Evolutionary conservation across 1,139 yeast genomes (phyloP).

Genomic region (Yamadazyma siamensis): DNA sequence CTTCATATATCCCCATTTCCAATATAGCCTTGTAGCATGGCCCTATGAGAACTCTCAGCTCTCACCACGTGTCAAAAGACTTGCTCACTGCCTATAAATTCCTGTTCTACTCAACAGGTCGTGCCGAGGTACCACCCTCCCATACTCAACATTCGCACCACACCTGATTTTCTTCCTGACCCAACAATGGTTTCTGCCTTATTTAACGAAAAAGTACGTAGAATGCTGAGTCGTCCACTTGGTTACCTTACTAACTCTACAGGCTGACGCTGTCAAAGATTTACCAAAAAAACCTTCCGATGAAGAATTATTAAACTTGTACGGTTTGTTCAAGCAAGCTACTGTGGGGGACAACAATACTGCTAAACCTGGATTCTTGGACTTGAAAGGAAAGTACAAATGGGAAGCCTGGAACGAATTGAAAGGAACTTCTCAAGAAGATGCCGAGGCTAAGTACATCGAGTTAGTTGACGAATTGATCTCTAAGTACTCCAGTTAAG

Average conservation of each 20-base stretch:
- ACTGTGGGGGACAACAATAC: slow-evolving; percentile 93
- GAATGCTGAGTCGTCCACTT: not conserved
- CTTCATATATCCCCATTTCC: no score
- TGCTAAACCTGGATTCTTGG: slow-evolving; percentile 80
- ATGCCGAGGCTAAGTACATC: slow-evolving; percentile 86
- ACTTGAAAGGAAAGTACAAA: slow-evolving; percentile 92
- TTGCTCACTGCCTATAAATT: no score
- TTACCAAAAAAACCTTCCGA: slow-evolving; percentile 77
- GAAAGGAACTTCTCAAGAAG: slow-evolving; percentile 83
- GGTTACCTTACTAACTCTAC: slow-evolving; percentile 5
- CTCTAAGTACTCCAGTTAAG: slow-evolving; percentile 37
- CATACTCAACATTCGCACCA: no score
- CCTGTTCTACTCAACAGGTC: no score
- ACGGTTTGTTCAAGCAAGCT: slow-evolving; percentile 95
- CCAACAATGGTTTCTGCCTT: slow-evolving; percentile 49
- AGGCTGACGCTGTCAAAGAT: slow-evolving; percentile 80
- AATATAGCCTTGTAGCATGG: no score
- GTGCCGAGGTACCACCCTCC: no score
- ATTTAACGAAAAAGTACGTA: slow-evolving; percentile 52
- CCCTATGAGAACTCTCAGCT: no score
- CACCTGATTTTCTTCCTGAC: slow-evolving; percentile 1
- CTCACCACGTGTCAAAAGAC: no score
- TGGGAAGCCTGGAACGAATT: slow-evolving; percentile 95
- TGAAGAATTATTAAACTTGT: slow-evolving; percentile 78
- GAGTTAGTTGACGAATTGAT: slow-evolving; percentile 67